These are phyloP conservation scores for Sugiyamaella novakii DNA, from an alignment of 1,139 yeast species.

Conservation along the genomic window DNA sequence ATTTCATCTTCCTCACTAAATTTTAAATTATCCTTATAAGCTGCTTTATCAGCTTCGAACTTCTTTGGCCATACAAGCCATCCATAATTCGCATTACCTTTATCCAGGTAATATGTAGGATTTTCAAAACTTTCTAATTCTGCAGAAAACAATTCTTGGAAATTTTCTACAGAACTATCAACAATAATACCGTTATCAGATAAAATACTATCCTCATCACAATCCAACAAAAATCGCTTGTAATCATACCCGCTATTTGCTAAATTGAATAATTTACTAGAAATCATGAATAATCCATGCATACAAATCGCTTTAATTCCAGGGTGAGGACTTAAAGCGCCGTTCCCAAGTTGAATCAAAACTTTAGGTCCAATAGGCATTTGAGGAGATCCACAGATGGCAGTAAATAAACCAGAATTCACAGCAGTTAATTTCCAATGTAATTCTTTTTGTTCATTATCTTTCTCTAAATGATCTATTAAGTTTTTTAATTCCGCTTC, in stretches of 20 bases:
- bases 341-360: constrained; percentile 52
- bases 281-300: constrained; percentile 60
- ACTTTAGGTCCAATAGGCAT: constrained; percentile 50
- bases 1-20: constrained; percentile 46
- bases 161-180: constrained; percentile 48
- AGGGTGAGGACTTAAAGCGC: constrained; percentile 73
- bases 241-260: constrained; percentile 58
- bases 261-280: constrained; percentile 55
- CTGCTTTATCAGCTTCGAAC: constrained; percentile 51
- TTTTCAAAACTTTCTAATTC: constrained; percentile 53
- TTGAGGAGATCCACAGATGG: constrained; percentile 35
- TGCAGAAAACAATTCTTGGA: constrained; percentile 48
- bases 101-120: constrained; percentile 39
- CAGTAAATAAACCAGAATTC: constrained; percentile 44
- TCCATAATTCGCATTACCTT: constrained; percentile 56
- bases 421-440: constrained; percentile 75
- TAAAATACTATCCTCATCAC: constrained; percentile 45
- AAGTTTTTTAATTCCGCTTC: constrained; percentile 26
- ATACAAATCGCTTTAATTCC: constrained; percentile 63
- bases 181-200: constrained; percentile 48
- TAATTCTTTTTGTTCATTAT: constrained; percentile 25
- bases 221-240: constrained; percentile 28
- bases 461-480: constrained; percentile 23
- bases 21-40: constrained; percentile 38
- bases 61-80: constrained; percentile 78